Percentiles rank a stretch among this genome's conserved stretches.
Conservation (phyloP, 2,329 filamentous ascomycete species). For the Myrmaecium sp. region DNA sequence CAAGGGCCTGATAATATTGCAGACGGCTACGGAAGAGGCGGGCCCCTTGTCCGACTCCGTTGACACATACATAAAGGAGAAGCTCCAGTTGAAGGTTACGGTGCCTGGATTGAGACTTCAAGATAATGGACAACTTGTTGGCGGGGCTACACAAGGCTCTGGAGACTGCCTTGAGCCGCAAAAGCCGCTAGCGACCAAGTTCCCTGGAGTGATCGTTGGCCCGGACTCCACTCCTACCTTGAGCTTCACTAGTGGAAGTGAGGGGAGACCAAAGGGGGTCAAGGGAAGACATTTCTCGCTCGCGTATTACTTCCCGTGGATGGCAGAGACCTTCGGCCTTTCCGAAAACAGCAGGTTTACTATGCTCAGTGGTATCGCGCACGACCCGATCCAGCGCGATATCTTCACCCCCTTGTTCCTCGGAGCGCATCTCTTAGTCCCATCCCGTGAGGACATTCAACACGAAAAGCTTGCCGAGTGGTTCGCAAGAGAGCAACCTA, state of each 20-base stretch:
- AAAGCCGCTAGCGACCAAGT: slow-evolving; percentile 33
- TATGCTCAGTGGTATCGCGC: slow-evolving; percentile 69
- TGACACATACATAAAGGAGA: slow-evolving; percentile 51
- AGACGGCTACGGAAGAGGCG: slow-evolving; percentile 51
- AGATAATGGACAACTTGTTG: slow-evolving; percentile 55
- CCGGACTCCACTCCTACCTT: slow-evolving; percentile 71
- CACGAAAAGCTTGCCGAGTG: slow-evolving; percentile 79
- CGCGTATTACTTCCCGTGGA: slow-evolving; percentile 82
- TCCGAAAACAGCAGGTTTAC: slow-evolving; percentile 61
- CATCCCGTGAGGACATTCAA: slow-evolving; percentile 66
- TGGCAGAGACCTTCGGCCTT: slow-evolving; percentile 67
- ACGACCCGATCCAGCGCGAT: slow-evolving; percentile 48
- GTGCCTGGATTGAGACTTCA: slow-evolving; percentile 57
- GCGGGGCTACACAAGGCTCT: slow-evolving; percentile 46
- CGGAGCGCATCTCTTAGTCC: slow-evolving; percentile 62
- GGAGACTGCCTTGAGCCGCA: slow-evolving; percentile 50
- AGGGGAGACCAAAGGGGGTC: slow-evolving; percentile 75
- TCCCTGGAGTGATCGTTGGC: slow-evolving; percentile 61
- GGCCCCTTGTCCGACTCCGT: slow-evolving; percentile 45
- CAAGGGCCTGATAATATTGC: slow-evolving; percentile 54
- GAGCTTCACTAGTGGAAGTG: slow-evolving; percentile 43
- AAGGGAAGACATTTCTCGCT: slow-evolving; percentile 73
- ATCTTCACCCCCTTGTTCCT: slow-evolving; percentile 86
- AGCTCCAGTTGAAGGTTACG: slow-evolving; percentile 54
- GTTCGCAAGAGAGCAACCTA: slow-evolving; percentile 60